Conservation (phyloP, 202 grass and related monocot genomes). For the Sporobolus alterniflorus region DNA sequence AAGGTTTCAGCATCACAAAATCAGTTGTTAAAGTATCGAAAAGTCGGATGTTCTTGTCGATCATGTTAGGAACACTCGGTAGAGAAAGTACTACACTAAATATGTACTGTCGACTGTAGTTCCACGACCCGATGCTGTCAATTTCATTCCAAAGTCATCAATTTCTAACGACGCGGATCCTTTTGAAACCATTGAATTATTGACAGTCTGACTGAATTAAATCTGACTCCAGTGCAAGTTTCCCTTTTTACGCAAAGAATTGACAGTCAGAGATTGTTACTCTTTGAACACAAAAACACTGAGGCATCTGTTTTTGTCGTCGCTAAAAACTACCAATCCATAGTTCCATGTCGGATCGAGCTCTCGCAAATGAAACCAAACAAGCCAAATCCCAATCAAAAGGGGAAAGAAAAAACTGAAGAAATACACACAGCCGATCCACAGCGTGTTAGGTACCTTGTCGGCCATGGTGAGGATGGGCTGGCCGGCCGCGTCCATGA, state of each 20-base stretch:
- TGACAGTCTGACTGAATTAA: neutral
- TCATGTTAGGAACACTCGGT: neutral
- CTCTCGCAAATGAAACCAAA: neutral
- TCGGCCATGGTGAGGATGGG: slow-evolving; percentile 37
- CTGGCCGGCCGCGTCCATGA: slow-evolving; percentile 34
- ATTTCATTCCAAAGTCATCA: neutral
- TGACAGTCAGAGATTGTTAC: too few relatives aligned
- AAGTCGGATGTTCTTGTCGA: neutral
- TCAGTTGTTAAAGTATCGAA: neutral
- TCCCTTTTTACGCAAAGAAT: neutral
- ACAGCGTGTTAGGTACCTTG: slow-evolving; percentile 24
- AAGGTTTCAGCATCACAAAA: neutral
- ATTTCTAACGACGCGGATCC: neutral
- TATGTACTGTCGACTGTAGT: neutral
- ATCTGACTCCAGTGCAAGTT: neutral
- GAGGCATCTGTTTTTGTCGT: neutral
- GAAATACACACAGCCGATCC: neutral
- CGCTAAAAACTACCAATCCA: neutral
- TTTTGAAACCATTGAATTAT: neutral
- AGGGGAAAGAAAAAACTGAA: too few relatives aligned
- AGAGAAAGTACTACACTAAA: neutral
- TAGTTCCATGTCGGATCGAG: neutral
- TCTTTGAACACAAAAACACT: too few relatives aligned
- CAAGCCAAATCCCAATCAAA: too few relatives aligned
- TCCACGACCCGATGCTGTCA: neutral